Evolutionary conservation across 495 filamentous ascomycete genomes (phyloP).

Genomic region (Podospora australis): DNA sequence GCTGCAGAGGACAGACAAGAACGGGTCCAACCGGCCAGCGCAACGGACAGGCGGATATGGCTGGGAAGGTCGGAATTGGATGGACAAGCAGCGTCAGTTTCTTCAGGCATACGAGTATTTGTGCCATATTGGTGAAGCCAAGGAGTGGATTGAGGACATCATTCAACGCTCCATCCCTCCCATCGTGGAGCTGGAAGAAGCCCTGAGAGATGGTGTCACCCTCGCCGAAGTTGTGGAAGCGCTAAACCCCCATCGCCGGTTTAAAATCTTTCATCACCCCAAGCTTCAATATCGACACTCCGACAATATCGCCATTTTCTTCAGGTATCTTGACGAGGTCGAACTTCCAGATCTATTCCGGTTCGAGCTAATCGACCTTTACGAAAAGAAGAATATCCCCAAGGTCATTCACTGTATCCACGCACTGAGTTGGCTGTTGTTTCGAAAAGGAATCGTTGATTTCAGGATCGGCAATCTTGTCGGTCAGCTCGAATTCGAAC

Average conservation of each 20-base stretch:
- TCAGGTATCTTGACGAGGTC: slow-evolving; percentile 86
- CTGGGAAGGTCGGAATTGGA: slow-evolving; percentile 90
- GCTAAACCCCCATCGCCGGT: slow-evolving; percentile 64
- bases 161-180: slow-evolving; percentile 85
- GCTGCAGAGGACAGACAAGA: slow-evolving; percentile 66
- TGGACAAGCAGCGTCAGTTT: slow-evolving; percentile 97
- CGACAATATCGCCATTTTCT: slow-evolving; percentile 93
- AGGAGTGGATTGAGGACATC: slow-evolving; percentile 97
- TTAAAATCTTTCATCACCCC: slow-evolving; percentile 76
- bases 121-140: slow-evolving; percentile 98
- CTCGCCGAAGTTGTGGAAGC: slow-evolving; percentile 94
- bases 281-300: slow-evolving; percentile 92
- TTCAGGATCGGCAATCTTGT: slow-evolving; percentile 98
- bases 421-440: slow-evolving; percentile 91
- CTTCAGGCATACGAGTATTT: slow-evolving; percentile 97
- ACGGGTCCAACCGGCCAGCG: slow-evolving; percentile 38
- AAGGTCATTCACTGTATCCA: slow-evolving; percentile 99
- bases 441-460: slow-evolving; percentile 85
- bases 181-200: slow-evolving; percentile 94
- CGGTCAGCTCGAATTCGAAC: slow-evolving; percentile 93
- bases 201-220: slow-evolving; percentile 85
- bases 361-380: slow-evolving; percentile 95
- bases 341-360: slow-evolving; percentile 95
- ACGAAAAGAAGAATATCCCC: slow-evolving; percentile 99
- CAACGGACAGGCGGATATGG: slow-evolving; percentile 49